These are phyloP conservation scores for Mucor piriformis DNA, from an alignment of 371 early-diverging fungal species.

Conservation along the genomic window DNA sequence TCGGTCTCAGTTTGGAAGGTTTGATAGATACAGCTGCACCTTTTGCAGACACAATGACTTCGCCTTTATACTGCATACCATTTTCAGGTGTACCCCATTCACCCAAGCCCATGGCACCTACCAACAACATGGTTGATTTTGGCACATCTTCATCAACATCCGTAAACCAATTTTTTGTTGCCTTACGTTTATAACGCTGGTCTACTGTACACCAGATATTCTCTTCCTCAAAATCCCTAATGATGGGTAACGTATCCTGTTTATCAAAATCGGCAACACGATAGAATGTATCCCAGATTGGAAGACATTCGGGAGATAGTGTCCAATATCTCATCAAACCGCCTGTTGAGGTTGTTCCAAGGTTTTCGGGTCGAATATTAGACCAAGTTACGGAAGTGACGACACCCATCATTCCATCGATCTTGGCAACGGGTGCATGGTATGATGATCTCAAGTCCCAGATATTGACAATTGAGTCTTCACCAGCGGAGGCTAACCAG, in stretches of 20 bases:
- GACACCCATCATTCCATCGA: slow-evolving; percentile 57
- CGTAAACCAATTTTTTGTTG: slow-evolving; percentile 11
- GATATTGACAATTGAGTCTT: slow-evolving; percentile 66
- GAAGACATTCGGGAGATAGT: slow-evolving; percentile 23
- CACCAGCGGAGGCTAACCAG: slow-evolving; percentile 77
- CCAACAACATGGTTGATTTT: slow-evolving; percentile 21
- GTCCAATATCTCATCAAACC: slow-evolving; percentile 57
- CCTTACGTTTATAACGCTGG: not conserved
- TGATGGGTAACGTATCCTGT: slow-evolving; percentile 21
- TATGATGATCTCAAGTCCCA: slow-evolving; percentile 75
- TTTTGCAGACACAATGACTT: slow-evolving; percentile 23
- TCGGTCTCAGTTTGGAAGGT: slow-evolving; percentile 26
- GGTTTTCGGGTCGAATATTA: slow-evolving; percentile 60
- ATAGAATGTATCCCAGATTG: slow-evolving; percentile 31
- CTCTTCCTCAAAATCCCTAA: slow-evolving; percentile 2
- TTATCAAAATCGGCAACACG: slow-evolving; percentile 11
- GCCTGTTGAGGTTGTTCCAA: slow-evolving; percentile 56
- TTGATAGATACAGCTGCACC: slow-evolving; percentile 31
- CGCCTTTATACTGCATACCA: slow-evolving; percentile 31
- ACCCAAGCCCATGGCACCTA: slow-evolving; percentile 34
- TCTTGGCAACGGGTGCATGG: slow-evolving; percentile 55
- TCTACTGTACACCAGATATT: slow-evolving; percentile 11
- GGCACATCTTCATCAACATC: slow-evolving; percentile 1
- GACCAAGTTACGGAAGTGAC: slow-evolving; percentile 68
- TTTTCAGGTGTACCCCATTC: slow-evolving; percentile 36